A percentile compares a stretch with the other conserved stretches of the same genome.
phyloP scores from a whole-genome alignment of 2,329 filamentous ascomycete genomes.

The Aspergillus sp. region DNA sequence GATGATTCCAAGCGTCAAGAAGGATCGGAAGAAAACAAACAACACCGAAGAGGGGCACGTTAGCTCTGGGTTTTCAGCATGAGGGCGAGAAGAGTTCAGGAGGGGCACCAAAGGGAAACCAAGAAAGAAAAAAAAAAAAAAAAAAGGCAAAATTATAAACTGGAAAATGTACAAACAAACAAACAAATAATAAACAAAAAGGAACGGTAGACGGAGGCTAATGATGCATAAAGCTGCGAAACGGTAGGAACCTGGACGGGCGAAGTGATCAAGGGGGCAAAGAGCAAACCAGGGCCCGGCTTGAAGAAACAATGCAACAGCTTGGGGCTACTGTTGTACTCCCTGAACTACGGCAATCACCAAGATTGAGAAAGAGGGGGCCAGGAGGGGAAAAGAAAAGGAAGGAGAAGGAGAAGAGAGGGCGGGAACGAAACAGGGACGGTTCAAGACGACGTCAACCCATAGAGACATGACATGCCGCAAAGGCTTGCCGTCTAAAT shows the following conservation, averaged over 20 bases:
- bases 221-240: constrained; percentile 18
- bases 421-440: neutral
- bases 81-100: constrained; percentile 14
- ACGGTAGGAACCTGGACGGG: constrained; percentile 14
- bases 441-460: neutral
- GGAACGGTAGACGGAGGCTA: constrained; percentile 8
- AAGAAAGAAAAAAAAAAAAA: constrained; percentile 4
- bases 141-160: neutral
- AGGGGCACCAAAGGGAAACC: constrained; percentile 10
- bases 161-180: neutral
- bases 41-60: constrained; percentile 14
- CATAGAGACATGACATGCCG: neutral
- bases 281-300: constrained; percentile 10
- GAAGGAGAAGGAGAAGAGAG: neutral
- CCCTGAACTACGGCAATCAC: constrained; percentile 15
- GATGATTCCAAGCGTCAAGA: constrained; percentile 22
- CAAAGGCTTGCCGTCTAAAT: constrained; percentile 12
- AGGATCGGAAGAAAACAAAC: constrained; percentile 14
- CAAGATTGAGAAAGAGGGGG: constrained; percentile 1
- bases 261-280: constrained; percentile 14
- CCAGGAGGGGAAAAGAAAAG: neutral
- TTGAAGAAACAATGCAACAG: constrained; percentile 22
- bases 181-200: neutral
- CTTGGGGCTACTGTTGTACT: constrained; percentile 25
- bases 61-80: constrained; percentile 12